Evolutionary conservation across 495 filamentous ascomycete species (phyloP), one percentile per base, ranked within the genome.

Genomic region (Talaromyces wortmannii): DNA sequence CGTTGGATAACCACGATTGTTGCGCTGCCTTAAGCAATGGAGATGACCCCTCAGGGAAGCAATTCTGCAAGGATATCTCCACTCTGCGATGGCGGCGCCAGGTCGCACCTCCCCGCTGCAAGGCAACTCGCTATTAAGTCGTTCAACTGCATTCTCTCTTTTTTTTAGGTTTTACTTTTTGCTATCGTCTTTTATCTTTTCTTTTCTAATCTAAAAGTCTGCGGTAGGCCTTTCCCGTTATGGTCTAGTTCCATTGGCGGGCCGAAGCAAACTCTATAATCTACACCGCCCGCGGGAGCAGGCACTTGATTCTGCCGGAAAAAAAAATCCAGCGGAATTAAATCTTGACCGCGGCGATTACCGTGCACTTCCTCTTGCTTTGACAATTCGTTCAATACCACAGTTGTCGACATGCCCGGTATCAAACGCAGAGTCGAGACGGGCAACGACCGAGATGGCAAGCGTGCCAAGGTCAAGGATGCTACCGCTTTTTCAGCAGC

Each of bases 361-460:
- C 7, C 10, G 11, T 7, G 17, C 13, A 46, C 13, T 6, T n/a
- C 15, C 7, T 16, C 44, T 46, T 23, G 7, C 16, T 46, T 16
- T 18, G 31, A 18, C 51, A 53, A 45, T 53, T 45, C 15, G 44
- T 18, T 10, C 29, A 43, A 55, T 44, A 15, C 57, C 52, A 48
- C 16, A 48, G 46, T 53, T 53, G 36, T 60, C 48, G 67, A 32
- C 17, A 76, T 77, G 74, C 67, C 70, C 56, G 74, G 74, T 60
- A 58, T 74, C 6, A 77, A 77, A 60, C 72, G 74, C 53, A 60
- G 60, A 7, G 72, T 76, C 53, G 74, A 76, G 45, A 50, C 62
- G 54, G 63, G 63, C 31, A 72, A 76, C 45, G 72, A 75, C 53
- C 70, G 72, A 66, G 71, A 74, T 67, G 74, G 74, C 57, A 77